These are phyloP conservation scores for Candida tetrigidarum DNA, from an alignment of 1,139 yeast species.

Conservation along the genomic window DNA sequence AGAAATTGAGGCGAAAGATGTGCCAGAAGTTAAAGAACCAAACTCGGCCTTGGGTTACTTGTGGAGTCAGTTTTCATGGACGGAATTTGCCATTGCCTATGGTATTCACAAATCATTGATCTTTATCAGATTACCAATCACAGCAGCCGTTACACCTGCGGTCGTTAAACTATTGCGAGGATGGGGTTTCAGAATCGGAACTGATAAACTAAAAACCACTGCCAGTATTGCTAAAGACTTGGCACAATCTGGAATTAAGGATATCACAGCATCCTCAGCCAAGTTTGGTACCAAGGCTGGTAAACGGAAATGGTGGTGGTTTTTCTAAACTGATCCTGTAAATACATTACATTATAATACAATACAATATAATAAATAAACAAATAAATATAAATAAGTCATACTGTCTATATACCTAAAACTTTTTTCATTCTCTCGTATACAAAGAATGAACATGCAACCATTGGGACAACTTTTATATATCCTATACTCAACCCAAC, in stretches of 20 bases:
- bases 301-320: slow-evolving; percentile 62
- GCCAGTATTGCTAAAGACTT: slow-evolving; percentile 29
- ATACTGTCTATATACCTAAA: slow-evolving; percentile 53
- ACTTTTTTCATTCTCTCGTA: slow-evolving; percentile 82
- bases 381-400: slow-evolving; percentile 3
- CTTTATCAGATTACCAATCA: slow-evolving; percentile 81
- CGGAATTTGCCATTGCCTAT: slow-evolving; percentile 87
- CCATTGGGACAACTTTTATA: slow-evolving; percentile 95
- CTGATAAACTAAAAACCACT: slow-evolving; percentile 41
- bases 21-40: slow-evolving; percentile 10
- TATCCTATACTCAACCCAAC: slow-evolving; percentile 96
- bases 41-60: slow-evolving; percentile 10
- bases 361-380: slow-evolving; percentile 7
- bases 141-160: slow-evolving; percentile 91
- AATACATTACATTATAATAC: too few relatives aligned
- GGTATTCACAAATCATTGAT: slow-evolving; percentile 89
- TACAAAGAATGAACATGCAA: slow-evolving; percentile 92
- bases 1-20: slow-evolving; percentile 19
- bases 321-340: slow-evolving; percentile 36
- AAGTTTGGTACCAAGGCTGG: slow-evolving; percentile 59
- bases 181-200: slow-evolving; percentile 85
- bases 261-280: slow-evolving; percentile 42
- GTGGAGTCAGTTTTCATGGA: slow-evolving; percentile 45
- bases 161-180: slow-evolving; percentile 66
- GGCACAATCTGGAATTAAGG: slow-evolving; percentile 23